phyloP scores from a whole-genome alignment of 75 land plant species.

The Cryptomeria japonica region DNA sequence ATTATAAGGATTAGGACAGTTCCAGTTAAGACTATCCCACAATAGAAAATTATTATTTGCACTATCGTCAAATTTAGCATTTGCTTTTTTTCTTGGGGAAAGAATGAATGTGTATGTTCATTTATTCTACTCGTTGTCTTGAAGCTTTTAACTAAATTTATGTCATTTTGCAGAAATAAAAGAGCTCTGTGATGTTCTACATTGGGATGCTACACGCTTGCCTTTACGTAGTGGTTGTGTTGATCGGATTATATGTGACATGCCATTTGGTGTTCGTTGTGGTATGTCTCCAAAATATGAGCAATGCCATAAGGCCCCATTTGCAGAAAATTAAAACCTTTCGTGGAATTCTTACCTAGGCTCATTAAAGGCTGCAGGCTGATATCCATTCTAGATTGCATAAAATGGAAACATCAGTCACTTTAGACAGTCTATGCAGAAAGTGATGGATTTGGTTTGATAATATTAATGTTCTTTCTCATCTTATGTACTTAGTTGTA shows the following conservation, averaged over 20 bases:
- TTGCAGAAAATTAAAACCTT: not conserved
- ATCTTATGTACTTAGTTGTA: not conserved
- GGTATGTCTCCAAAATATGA: constrained; percentile 21
- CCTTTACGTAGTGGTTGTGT: constrained; percentile 41
- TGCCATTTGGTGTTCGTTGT: constrained; percentile 60
- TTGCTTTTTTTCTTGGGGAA: not conserved
- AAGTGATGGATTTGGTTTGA: not conserved
- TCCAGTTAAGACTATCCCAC: not conserved
- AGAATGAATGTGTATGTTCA: not conserved
- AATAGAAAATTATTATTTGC: not conserved
- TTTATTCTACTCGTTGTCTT: not conserved
- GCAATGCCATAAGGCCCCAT: not conserved
- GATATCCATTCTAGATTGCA: not conserved
- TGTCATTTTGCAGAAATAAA: constrained; percentile 10
- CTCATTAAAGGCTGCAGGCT: not conserved
- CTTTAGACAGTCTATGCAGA: not conserved
- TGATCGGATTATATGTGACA: constrained; percentile 51
- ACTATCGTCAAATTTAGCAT: not conserved
- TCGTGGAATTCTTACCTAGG: not conserved
- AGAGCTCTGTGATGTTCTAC: constrained; percentile 25
- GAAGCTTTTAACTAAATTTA: not conserved
- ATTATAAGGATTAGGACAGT: not conserved
- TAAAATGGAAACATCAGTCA: not conserved
- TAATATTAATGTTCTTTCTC: not conserved
- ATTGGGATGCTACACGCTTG: constrained; percentile 42